Percentiles rank a stretch among this genome's conserved stretches.
Conservation (phyloP, 164 flowering plant species). For the grape (Vitis vinifera) region ASM3070453v1 NC_081805.1:2753501-2754000, state of each 20-base stretch:
- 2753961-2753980: constrained; percentile 44
- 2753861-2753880: too few species aligned
- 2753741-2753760: not conserved
- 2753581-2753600: not conserved
- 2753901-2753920: constrained; percentile 55
- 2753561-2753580: constrained; percentile 10
- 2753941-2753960: constrained; percentile 61
- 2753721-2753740: not conserved
- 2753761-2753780: too few species aligned
- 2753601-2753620: not conserved
- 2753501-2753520: constrained; percentile 55
- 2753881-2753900: not conserved
- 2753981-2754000: constrained; percentile 57
- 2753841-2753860: not conserved
- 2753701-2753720: not conserved
- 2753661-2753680: not conserved
- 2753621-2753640: not conserved
- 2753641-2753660: not conserved
- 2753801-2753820: not conserved
- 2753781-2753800: too few species aligned
- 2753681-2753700: not conserved
- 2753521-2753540: constrained; percentile 54
- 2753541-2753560: constrained; percentile 56
- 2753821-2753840: not conserved
- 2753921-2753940: constrained; percentile 66